A percentile compares a stretch with the other conserved stretches of the same genome.
phyloP scores from a whole-genome alignment of 2,329 filamentous ascomycete species.

The Mariannaea sp. region DNA sequence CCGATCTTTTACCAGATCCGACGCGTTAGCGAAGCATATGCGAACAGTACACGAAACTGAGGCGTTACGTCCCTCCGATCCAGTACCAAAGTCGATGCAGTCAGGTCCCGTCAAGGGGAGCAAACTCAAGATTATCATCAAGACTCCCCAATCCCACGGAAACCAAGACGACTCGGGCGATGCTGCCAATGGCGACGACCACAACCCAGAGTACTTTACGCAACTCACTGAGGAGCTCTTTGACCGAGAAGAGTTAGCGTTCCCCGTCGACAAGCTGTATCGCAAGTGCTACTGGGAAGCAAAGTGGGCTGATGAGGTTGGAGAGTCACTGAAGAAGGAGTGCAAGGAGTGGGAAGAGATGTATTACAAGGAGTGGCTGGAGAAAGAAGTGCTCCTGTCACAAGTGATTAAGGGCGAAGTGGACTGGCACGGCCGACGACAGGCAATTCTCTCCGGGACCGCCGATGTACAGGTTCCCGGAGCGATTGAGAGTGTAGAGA shows the following conservation, averaged over 20 bases:
- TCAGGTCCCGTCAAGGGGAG: slow-evolving; percentile 51
- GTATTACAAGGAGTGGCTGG: slow-evolving; percentile 74
- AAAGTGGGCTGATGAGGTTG: slow-evolving; percentile 73
- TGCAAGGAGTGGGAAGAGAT: slow-evolving; percentile 68
- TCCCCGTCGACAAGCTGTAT: slow-evolving; percentile 64
- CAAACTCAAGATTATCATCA: slow-evolving; percentile 67
- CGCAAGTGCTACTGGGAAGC: slow-evolving; percentile 72
- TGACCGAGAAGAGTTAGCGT: slow-evolving; percentile 64
- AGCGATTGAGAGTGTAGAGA: slow-evolving; percentile 39
- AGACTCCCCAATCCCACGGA: slow-evolving; percentile 63
- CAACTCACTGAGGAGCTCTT: slow-evolving; percentile 64
- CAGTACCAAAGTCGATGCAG: slow-evolving; percentile 72
- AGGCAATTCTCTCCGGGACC: slow-evolving; percentile 56
- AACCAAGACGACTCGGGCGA: slow-evolving; percentile 64
- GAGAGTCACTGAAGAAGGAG: slow-evolving; percentile 66
- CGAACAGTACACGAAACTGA: slow-evolving; percentile 98
- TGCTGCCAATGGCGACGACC: slow-evolving; percentile 58
- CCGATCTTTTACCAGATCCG: slow-evolving; percentile 92
- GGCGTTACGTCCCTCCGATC: slow-evolving; percentile 78
- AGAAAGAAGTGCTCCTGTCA: slow-evolving; percentile 79
- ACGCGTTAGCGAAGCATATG: slow-evolving; percentile 97
- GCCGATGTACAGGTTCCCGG: slow-evolving; percentile 51
- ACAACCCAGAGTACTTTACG: slow-evolving; percentile 63
- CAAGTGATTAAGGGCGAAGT: slow-evolving; percentile 71
- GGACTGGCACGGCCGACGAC: slow-evolving; percentile 65